A percentile compares a stretch with the other conserved stretches of the same genome.
These are phyloP conservation scores for Xylaria sp. DNA, from an alignment of 2,329 filamentous ascomycete species.

Conservation along the genomic window DNA sequence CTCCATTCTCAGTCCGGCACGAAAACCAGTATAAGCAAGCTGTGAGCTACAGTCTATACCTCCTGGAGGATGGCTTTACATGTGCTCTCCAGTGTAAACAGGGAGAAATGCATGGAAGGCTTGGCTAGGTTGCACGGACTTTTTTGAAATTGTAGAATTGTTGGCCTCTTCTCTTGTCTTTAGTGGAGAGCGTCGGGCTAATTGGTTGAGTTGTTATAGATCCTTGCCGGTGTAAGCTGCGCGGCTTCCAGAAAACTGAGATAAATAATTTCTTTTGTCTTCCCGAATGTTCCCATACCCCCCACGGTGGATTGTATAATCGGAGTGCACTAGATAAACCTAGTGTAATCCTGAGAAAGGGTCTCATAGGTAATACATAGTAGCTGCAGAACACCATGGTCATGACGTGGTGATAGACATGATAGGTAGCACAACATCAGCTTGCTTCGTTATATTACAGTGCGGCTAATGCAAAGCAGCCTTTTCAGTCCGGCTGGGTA, in stretches of 20 bases:
- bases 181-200: neutral
- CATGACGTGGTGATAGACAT: slow-evolving; percentile 10
- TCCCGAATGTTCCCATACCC: neutral
- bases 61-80: neutral
- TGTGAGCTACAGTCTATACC: neutral
- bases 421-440: neutral
- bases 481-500: neutral
- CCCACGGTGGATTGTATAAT: neutral
- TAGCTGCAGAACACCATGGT: neutral
- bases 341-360: neutral
- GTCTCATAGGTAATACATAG: neutral
- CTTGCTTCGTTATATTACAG: slow-evolving; percentile 25
- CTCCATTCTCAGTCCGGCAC: neutral
- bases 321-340: neutral
- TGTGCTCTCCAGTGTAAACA: neutral
- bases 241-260: neutral
- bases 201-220: neutral
- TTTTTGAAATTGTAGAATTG: neutral
- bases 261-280: slow-evolving; percentile 1
- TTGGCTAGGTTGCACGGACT: neutral
- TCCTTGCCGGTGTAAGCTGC: neutral
- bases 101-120: neutral
- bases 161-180: neutral
- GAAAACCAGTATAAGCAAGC: neutral
- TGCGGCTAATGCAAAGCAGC: neutral